Conservation (phyloP, 2,329 filamentous ascomycete species). For the Cylindrodendrum hubeiense region DNA sequence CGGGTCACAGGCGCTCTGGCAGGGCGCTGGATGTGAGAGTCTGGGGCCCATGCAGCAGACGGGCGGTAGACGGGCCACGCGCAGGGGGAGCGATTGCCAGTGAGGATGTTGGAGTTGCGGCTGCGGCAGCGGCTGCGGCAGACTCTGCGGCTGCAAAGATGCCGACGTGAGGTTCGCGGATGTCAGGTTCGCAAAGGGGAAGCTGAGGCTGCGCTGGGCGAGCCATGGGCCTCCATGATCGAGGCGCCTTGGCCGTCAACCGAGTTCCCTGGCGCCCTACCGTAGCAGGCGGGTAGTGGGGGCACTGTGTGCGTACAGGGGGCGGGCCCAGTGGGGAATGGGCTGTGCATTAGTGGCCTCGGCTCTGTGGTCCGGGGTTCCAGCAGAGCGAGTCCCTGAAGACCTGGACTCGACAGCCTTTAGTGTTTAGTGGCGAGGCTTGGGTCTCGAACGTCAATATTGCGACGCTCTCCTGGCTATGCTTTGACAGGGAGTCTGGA, state of each 20-base stretch:
- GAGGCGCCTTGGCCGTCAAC: conserved; percentile 14
- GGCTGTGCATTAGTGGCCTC: conserved; percentile 41
- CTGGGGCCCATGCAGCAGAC: conserved; percentile 37
- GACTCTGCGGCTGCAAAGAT: conserved; percentile 16
- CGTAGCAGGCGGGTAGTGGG: conserved; percentile 20
- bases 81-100: conserved; percentile 7
- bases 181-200: conserved; percentile 37
- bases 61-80: not conserved
- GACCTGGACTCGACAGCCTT: no score
- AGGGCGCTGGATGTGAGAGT: conserved; percentile 27
- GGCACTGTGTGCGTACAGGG: conserved; percentile 35
- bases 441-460: not conserved
- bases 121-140: not conserved
- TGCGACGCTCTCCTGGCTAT: not conserved
- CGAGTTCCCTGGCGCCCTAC: conserved; percentile 19
- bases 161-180: conserved; percentile 29
- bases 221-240: conserved; percentile 42
- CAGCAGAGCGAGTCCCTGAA: no score
- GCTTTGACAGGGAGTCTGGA: not conserved
- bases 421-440: conserved; percentile 22
- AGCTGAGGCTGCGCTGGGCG: conserved; percentile 41
- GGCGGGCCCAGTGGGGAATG: conserved; percentile 33
- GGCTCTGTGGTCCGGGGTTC: conserved; percentile 17
- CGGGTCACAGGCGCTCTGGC: conserved; percentile 32
- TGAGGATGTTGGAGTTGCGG: conserved; percentile 11